Evolutionary conservation across 2,329 filamentous ascomycete genomes (phyloP).

Genomic region (Leptographium lundbergii): DNA sequence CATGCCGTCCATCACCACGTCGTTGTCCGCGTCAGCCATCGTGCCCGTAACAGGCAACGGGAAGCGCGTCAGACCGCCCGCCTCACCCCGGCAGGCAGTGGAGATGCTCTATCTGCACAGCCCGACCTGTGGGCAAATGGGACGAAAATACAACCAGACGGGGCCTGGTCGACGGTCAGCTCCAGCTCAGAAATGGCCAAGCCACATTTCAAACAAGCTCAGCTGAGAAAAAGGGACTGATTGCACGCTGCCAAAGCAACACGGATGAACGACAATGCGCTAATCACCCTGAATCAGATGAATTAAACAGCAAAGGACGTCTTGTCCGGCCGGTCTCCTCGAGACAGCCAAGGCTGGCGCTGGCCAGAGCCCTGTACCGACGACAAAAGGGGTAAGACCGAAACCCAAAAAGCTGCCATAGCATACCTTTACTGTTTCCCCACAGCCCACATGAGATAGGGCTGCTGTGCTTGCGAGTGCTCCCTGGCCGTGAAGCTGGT

Average conservation of each 20-base stretch:
- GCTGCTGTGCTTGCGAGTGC: not conserved
- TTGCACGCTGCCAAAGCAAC: too few species aligned
- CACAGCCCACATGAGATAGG: not conserved
- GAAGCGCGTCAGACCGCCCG: conserved; percentile 1
- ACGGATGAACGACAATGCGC: too few species aligned
- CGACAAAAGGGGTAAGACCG: not conserved
- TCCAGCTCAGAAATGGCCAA: not conserved
- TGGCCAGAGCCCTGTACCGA: not conserved
- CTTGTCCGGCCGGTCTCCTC: not conserved
- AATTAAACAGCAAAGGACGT: too few species aligned
- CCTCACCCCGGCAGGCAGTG: not conserved
- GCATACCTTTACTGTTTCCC: not conserved
- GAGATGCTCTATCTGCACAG: too few species aligned
- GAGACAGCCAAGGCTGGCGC: not conserved
- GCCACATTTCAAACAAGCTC: too few species aligned
- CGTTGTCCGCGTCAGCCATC: conserved; percentile 9
- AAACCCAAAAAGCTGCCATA: not conserved
- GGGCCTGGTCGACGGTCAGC: not conserved
- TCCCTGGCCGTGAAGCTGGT: too few species aligned
- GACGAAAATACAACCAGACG: not conserved
- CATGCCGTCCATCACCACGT: conserved; percentile 14
- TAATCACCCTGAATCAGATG: too few species aligned
- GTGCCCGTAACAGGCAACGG: not conserved
- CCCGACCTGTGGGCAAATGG: too few species aligned
- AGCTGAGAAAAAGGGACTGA: too few species aligned